These are phyloP conservation scores for Botrytis sinoallii DNA, from an alignment of 2,329 filamentous ascomycete species.

Conservation along the genomic window DNA sequence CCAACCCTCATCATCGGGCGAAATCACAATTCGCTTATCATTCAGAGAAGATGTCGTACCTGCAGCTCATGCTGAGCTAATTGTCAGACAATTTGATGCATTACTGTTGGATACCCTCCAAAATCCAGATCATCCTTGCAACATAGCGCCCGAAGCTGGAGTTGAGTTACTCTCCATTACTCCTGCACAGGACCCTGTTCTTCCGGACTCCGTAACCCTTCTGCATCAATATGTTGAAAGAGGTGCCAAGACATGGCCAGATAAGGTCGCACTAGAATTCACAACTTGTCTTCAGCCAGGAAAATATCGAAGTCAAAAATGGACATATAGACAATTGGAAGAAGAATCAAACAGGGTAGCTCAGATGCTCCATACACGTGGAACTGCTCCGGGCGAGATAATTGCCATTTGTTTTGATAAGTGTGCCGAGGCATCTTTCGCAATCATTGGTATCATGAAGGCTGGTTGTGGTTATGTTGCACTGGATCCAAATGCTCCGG, in stretches of 20 bases:
- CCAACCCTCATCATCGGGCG: conserved; percentile 50
- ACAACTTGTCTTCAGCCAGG: conserved; percentile 53
- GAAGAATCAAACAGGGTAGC: conserved; percentile 69
- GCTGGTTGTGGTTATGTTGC: conserved; percentile 41
- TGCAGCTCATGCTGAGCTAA: conserved; percentile 58
- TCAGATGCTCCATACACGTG: conserved; percentile 53
- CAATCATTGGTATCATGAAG: conserved; percentile 40
- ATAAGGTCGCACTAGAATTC: conserved; percentile 72
- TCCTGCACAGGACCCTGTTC: conserved; percentile 54
- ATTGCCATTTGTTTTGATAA: conserved; percentile 41
- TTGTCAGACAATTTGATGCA: conserved; percentile 71
- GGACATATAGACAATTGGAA: conserved; percentile 75
- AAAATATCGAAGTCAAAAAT: conserved; percentile 49
- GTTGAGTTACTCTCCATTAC: conserved; percentile 60
- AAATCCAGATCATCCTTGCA: conserved; percentile 42
- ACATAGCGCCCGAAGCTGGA: conserved; percentile 23
- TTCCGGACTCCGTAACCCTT: conserved; percentile 56
- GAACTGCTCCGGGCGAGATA: conserved; percentile 51
- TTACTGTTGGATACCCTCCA: conserved; percentile 58
- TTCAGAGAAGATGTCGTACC: conserved; percentile 65
- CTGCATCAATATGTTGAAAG: conserved; percentile 77
- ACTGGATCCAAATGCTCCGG: conserved; percentile 41
- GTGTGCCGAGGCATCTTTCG: conserved; percentile 39
- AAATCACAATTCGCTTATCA: conserved; percentile 62
- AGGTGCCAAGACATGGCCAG: conserved; percentile 53